Evolutionary conservation across 1,139 yeast species (phyloP), one percentile per base, ranked within the genome.

Genomic region (Geotrichum fermentans): DNA sequence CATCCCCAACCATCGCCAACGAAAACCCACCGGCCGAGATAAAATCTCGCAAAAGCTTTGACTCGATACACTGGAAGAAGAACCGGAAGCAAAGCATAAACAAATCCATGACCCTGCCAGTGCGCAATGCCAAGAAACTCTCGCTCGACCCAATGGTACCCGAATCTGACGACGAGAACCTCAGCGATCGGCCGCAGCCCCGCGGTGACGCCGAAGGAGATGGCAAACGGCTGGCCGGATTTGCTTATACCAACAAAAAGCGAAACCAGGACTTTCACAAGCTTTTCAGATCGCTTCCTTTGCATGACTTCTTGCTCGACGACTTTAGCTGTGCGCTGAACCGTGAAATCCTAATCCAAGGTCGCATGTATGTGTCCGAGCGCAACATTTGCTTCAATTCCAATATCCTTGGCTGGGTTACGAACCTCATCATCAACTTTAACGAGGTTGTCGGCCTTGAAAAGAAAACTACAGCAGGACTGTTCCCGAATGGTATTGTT

Each of bases 321-420:
- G 96, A 88, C 61, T 89, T 83, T 61, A 80, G 90, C 42, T 92
- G 97, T 70, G 97, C 97, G 0, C 67, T 92, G 52, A 84, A 92
- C 58, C 73, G 89, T 51, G 97, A 94, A 54, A 88, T 92, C 47
- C 70, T 92, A 26, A 71, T 89, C n/a, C 98, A 94, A 60, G 99
- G 99, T 6, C 73, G 96, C 48, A 62, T 92, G 22, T 94, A 88
- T 63, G 77, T 94, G 2, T 82, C 96, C 18, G 95, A 87, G 58
- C 77, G 78, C 52, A 80, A 83, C 59, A 66, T 92, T 2, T 88
- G 97, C 62, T 94, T 94, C 71, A 84, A 88, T 60, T 87, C 97
- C 13, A 88, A 88, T 60, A 73, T 92, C 40, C 72, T 94, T 43
- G 97, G 97, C 0, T 90, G 96, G 96, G 88, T 88, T 1, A 88